Base-by-base conservation (phyloP, 2,329 filamentous ascomycete genomes). In the Pseudopyrenochaeta lycopersici region DNA sequence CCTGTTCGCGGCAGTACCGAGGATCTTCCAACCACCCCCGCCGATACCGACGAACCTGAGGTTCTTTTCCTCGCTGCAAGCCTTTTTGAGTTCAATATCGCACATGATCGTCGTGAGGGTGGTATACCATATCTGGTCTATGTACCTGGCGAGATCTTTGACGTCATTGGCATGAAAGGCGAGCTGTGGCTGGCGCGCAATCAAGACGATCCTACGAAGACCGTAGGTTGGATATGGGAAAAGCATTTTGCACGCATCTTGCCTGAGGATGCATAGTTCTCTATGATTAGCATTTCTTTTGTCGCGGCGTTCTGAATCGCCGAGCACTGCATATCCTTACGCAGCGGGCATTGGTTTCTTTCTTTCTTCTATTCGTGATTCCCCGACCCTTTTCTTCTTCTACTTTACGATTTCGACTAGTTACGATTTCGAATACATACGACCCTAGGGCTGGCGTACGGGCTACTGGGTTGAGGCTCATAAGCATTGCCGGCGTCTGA, bases 111-210 rank as follows among this genome's bases (percentile, higher is more conserved):
- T 66, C 88, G 91, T 52, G 95, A 98, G 78, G 94, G 90, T 55
- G 95, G 95, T 20, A 98, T 97, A 76, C 93, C 94, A 17, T 99
- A 99, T 74, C 81, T 99, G 56, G 95, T 92, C 39, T 99, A 99
- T 77, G 91, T 94, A 63, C 91, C 93, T 47, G 95, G 95, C 62
- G 95, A 99, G 71, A 79, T 82, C 43, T 81, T 82, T 65, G 79
- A 83, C 67, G 81, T 99, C 47, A 92, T 99, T 71, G 95, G 90
- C 27, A 93, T 97, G 76, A 97, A 97, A 75, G 95, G 95, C 60
- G 95, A 99, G 80, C 84, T 98, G 43, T 99, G 95, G 95, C 86
- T 99, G 52, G 95, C 95, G 47, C 92, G 92, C 76, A 99, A 99
- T 73, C 95, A 99, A 78, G 95, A 99, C 71, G 95, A 99, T 75